These are phyloP conservation scores for Zea mays DNA, from an alignment of 176 grass and related monocot species.

Conservation along the genomic window DNA sequence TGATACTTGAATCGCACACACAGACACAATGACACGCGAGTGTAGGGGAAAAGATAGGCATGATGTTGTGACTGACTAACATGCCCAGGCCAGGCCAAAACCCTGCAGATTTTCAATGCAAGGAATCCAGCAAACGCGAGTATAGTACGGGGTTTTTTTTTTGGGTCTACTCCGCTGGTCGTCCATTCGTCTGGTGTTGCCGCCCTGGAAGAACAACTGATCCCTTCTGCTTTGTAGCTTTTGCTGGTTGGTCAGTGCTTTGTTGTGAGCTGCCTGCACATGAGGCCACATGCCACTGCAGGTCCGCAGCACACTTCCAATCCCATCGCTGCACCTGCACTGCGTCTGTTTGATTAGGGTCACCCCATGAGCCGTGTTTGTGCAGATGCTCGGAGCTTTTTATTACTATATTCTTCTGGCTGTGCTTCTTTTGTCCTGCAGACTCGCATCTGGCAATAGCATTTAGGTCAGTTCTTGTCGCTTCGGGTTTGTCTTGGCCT, in stretches of 20 bases:
- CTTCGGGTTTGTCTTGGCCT: conserved; percentile 37
- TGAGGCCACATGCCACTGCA: conserved; percentile 46
- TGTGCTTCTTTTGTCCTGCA: conserved; percentile 33
- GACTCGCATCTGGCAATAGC: conserved; percentile 36
- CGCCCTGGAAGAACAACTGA: conserved; percentile 14
- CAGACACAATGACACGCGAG: conserved; percentile 37
- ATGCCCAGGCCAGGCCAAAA: conserved; percentile 16
- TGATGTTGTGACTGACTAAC: conserved; percentile 39
- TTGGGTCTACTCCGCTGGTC: neutral
- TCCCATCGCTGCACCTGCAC: neutral
- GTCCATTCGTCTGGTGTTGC: neutral
- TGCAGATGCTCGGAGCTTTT: conserved; percentile 23
- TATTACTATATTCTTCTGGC: neutral
- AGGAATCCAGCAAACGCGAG: conserved; percentile 34
- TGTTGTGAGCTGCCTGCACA: conserved; percentile 32
- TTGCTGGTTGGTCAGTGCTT: conserved; percentile 24
- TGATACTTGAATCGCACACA: conserved; percentile 47
- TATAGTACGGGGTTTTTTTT: conserved; percentile 19
- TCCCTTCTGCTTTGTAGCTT: conserved; percentile 38
- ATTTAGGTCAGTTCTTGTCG: conserved; percentile 37
- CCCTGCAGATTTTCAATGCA: conserved; percentile 18
- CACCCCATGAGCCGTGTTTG: conserved; percentile 15
- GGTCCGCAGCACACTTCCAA: neutral
- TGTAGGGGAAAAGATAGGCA: neutral
- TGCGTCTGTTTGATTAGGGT: conserved; percentile 28